Evolutionary conservation across 108 stramenopile species (phyloP), one percentile per base, ranked within the genome.

Genomic region (Cyclotella kingstonii): DNA sequence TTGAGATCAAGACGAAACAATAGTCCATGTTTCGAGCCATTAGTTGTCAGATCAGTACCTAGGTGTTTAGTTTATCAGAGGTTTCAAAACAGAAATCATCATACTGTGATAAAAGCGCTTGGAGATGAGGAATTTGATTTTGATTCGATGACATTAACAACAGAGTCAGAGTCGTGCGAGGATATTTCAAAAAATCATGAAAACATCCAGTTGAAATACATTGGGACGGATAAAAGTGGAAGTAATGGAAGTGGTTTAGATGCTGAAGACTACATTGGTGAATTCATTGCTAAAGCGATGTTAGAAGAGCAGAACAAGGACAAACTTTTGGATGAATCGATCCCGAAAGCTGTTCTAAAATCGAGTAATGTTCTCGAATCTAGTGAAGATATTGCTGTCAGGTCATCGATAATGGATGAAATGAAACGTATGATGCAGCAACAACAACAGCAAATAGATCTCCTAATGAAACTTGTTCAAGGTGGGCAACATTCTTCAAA

Each of bases 381-480:
- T 12, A 30, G 40, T 33, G 27, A 36, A 27, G 33, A 66, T 38
- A 17, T 0, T 34, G 29, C 22, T 44, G 27, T 35, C 18, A 40
- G 40, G 22, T 25, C 42, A 53, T 62, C 39, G 33, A 21, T 17
- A 58, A 33, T 73, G 0, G 54, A 72, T 25, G 69, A 79, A 49
- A 71, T 68, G 25, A 68, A 70, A 60, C 57, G 58, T 12, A 73
- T 63, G 55, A 76, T 84, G 33, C 62, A 80, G 34, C 63, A 79
- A 41, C 81, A 84, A 49, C 83, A 84, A 50, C 34, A 75, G 45
- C 78, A 81, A 70, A 82, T 82, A 35, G 71, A 82, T 59, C 54
- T 62, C 36, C 29, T 79, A 1, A 71, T 79, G 74, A 66, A 67
- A 33, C 31, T 71, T 23, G 63, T 79, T 14, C 46, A 73, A 60